phyloP scores from a whole-genome alignment of 164 flowering plant species.

The Magnolia changhungtana region DNA sequence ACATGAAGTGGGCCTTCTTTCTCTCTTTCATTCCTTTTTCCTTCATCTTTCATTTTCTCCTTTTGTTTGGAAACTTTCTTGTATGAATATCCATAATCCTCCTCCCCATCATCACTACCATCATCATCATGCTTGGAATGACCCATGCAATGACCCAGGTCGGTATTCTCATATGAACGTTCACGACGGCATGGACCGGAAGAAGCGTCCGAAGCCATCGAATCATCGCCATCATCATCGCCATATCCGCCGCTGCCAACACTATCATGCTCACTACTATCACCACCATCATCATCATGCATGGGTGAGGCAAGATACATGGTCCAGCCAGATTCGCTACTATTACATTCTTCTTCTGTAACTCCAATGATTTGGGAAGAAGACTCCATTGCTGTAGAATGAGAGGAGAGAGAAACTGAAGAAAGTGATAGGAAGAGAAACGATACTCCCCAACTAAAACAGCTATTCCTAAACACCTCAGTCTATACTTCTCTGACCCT shows the following conservation, averaged over 20 bases:
- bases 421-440: background rate
- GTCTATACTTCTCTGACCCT: constrained; percentile 18
- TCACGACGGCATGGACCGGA: constrained; percentile 53
- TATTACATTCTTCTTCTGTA: constrained; percentile 33
- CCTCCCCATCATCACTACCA: constrained; percentile 8
- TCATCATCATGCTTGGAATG: constrained; percentile 4
- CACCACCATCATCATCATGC: constrained; percentile 30
- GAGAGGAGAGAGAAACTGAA: constrained; percentile 3
- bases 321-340: constrained; percentile 93
- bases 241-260: constrained; percentile 5
- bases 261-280: constrained; percentile 9
- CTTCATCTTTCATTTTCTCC: constrained; percentile 27
- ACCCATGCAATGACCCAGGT: background rate
- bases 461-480: constrained; percentile 5
- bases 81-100: constrained; percentile 11
- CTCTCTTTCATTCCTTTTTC: constrained; percentile 5
- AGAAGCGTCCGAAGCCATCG: constrained; percentile 87
- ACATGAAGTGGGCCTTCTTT: constrained; percentile 12
- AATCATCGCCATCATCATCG: constrained; percentile 54
- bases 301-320: constrained; percentile 63
- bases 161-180: background rate
- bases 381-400: constrained; percentile 36
- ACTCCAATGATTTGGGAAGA: constrained; percentile 33
- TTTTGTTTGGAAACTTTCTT: constrained; percentile 24
- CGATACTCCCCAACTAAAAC: background rate